A percentile compares a stretch with the other conserved stretches of the same genome.
Evolutionary conservation across 306 rosid species (phyloP).

Genomic region (Prunus padus): DNA sequence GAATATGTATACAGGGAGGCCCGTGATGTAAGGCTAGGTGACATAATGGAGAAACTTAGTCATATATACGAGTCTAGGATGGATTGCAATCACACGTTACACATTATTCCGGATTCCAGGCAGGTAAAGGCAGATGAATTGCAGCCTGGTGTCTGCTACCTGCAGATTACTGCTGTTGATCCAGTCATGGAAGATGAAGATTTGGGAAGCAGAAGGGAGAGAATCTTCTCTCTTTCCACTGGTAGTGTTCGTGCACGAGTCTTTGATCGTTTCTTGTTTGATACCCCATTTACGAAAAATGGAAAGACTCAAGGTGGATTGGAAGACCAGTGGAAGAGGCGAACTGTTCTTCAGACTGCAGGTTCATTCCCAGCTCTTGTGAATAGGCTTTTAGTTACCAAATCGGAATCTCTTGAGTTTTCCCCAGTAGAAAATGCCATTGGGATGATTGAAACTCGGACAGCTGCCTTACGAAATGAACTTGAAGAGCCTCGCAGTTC

Average conservation of each 20-base stretch:
- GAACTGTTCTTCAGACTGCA: conserved; percentile 90
- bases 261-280: conserved; percentile 94
- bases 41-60: conserved; percentile 98
- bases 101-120: conserved; percentile 89
- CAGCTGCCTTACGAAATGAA: conserved; percentile 94
- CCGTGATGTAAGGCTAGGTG: conserved; percentile 94
- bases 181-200: conserved; percentile 98
- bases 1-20: conserved; percentile 95
- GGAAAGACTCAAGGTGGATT: conserved; percentile 97
- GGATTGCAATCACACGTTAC: conserved; percentile 88
- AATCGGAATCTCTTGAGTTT: conserved; percentile 94
- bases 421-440: conserved; percentile 98
- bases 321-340: conserved; percentile 99
- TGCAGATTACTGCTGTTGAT: conserved; percentile 97
- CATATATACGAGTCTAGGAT: conserved; percentile 86
- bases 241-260: conserved; percentile 95
- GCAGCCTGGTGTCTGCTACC: conserved; percentile 93
- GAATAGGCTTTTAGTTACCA: conserved; percentile 78
- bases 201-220: conserved; percentile 93
- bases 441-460: conserved; percentile 98
- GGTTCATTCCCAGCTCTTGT: conserved; percentile 99
- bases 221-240: conserved; percentile 89
- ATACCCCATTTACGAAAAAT: conserved; percentile 94
- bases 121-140: conserved; percentile 97
- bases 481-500: conserved; percentile 99